Base-by-base conservation (phyloP, 345 rosid species). In the Citrus cavaleriei region DNA sequence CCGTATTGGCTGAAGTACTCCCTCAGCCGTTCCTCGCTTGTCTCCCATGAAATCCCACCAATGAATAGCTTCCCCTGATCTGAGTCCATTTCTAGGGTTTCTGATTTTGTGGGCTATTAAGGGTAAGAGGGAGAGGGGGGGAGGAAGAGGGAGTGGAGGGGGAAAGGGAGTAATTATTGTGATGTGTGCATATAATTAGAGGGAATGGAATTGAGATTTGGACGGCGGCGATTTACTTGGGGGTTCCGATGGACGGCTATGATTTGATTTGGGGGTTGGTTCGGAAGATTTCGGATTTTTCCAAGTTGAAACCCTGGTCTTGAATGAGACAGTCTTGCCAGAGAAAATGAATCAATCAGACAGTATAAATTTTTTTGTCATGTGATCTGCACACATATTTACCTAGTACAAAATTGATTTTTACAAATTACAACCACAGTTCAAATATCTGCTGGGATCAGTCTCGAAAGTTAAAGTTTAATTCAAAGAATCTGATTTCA, bases 1-100 rank as follows among this genome's bases (percentile, higher is more conserved):
- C 98, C 97, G 74, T 83, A 95, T 59, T 85, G 87, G 58, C 85
- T 40, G 76, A 95, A 95, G 83, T 95, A 87, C 61, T 93, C 97
- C 34, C 73, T 84, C 58, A 95, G 88, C 79, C 80, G 86, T 22
- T 92, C 93, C 85, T 95, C 97, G 71, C 78, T 80, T 1, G 97
- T 95, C 77, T 95, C 98, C 98, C 97, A 93, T 51, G 98, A 95
- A 77, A 95, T 91, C 82, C 98, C 98, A 34, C 98, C 97, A 77
- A 95, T 88, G 82, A 95, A 93, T 5, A 95, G 89, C 92, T 92
- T 89, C 55, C 97, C 98, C 79, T 87, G 95, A 92, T 95, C 97
- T 62, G 97, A 92, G 78, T 93, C 93, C 95, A 95, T 88, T 58
- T n/a, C 68, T 35, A 71, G 60, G 75, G 75, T 18, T 68, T 32